Percentiles rank a stretch among this genome's conserved stretches.
Conservation (phyloP, 176 grass and related monocot species). For the Musa schizocarpa region DNA sequence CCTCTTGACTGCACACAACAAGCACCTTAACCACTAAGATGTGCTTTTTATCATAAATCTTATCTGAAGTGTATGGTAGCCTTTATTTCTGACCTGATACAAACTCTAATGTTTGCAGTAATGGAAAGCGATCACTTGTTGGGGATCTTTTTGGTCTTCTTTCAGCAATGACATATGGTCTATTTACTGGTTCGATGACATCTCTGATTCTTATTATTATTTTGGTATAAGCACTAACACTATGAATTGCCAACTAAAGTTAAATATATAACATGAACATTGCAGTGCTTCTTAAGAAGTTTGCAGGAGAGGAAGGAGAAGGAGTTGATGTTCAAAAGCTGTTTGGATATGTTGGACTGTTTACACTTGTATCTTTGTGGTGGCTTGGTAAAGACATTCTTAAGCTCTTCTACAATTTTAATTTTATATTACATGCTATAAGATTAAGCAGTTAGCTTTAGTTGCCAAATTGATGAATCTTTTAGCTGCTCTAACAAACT, state of each 20-base stretch:
- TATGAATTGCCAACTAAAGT: conserved; percentile 6
- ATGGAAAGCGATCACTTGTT: conserved; percentile 56
- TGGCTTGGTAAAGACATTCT: conserved; percentile 61
- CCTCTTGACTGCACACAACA: too few relatives aligned
- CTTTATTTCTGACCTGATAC: background rate
- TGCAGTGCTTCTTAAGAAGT: conserved; percentile 92
- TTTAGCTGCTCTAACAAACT: background rate
- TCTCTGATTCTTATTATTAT: conserved; percentile 5
- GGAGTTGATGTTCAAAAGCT: conserved; percentile 84
- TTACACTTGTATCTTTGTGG: conserved; percentile 73
- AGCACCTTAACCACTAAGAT: too few relatives aligned
- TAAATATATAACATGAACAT: conserved; percentile 11
- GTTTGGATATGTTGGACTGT: conserved; percentile 87
- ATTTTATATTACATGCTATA: background rate
- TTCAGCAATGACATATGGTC: conserved; percentile 72
- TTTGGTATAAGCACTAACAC: background rate
- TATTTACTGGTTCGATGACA: conserved; percentile 65
- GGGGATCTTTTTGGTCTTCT: conserved; percentile 94
- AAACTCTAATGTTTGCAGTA: conserved; percentile 24
- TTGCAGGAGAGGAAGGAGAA: conserved; percentile 88
- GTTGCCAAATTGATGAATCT: background rate
- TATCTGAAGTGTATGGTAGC: background rate
- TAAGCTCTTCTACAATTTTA: background rate
- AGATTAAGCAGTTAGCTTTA: background rate
- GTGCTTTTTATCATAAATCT: too few relatives aligned